Evolutionary conservation across 169 alveolate genomes (phyloP), one percentile per base, ranked within the genome.

Genomic region (Perkinsus chesapeaki): DNA sequence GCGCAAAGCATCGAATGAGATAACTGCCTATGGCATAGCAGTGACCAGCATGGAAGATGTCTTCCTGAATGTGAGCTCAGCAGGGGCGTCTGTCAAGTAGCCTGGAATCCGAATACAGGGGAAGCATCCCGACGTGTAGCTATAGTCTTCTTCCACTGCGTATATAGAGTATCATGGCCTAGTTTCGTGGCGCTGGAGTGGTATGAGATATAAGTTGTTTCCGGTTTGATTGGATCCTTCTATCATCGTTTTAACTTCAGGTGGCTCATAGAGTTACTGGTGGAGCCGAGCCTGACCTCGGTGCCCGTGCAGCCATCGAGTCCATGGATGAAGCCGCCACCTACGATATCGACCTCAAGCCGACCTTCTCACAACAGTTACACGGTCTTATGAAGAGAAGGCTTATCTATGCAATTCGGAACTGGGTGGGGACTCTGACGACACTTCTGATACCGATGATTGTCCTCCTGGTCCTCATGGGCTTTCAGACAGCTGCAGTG

Each of bases 21-120:
- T 95, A 31, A 60, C 95, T 91, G 95, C 95, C 91, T 95, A 95
- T 95, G 96, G 97, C 23, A 94, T 94, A 37, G 93, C 96, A 39
- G 93, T 94, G 72, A 48, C 95, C 12, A 94, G 95, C 31, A 93
- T 95, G 39, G 97, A 95, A 93, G 97, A 95, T 92, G 97, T 95
- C n/a, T 95, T 95, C 91, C 91, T 95, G 94, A 93, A 93, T 82
- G 93, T 95, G n/a, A 94, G 82, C 27, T 34, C 82, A 34, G 82
- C 36, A 9, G 5, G 60, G 60, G 23, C 60, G 60, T 43, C 16
- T 5, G 60, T 43, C 23, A 16, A 9, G 60, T 5, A 16, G 16
- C 60, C 23, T 16, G 5, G 60, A 43, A 16, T 9, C 16, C 16
- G 60, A 16, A 9, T 16, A 16, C 16, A 43, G 60, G 23, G 16